These are phyloP conservation scores for Lactarius akahatsu DNA, from an alignment of 768 basidiomycete species.

Conservation along the genomic window DNA sequence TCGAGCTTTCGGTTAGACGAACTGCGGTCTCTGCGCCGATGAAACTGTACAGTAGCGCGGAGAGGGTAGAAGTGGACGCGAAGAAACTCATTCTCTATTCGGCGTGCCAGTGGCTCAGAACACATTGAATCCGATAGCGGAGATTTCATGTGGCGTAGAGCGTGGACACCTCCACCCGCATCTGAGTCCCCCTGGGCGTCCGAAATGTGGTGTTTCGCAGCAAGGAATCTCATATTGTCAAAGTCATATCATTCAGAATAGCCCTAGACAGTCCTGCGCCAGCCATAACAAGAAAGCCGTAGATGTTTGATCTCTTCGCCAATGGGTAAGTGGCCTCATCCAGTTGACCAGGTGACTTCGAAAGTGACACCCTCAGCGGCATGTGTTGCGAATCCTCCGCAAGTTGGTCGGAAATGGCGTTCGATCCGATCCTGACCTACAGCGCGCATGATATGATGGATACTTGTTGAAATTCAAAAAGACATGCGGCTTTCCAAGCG, in stretches of 20 bases:
- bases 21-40: neutral
- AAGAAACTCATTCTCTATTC: neutral
- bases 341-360: neutral
- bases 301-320: too few relatives aligned
- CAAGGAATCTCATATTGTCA: too few relatives aligned
- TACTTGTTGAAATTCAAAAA: neutral
- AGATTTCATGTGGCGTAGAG: neutral
- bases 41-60: neutral
- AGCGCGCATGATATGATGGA: neutral
- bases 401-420: neutral
- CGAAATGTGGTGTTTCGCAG: too few relatives aligned
- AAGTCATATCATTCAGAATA: neutral
- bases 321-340: neutral
- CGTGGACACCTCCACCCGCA: neutral
- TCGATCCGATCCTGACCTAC: neutral
- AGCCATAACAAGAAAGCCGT: neutral
- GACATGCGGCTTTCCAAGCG: neutral
- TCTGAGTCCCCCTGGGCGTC: neutral
- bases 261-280: neutral
- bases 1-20: neutral
- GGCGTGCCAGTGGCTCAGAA: neutral
- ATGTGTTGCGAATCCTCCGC: neutral
- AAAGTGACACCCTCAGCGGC: neutral
- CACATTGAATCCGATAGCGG: neutral
- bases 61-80: neutral